phyloP scores from a whole-genome alignment of 805 yeast genomes.

The Metschnikowia kunwiensis region DNA sequence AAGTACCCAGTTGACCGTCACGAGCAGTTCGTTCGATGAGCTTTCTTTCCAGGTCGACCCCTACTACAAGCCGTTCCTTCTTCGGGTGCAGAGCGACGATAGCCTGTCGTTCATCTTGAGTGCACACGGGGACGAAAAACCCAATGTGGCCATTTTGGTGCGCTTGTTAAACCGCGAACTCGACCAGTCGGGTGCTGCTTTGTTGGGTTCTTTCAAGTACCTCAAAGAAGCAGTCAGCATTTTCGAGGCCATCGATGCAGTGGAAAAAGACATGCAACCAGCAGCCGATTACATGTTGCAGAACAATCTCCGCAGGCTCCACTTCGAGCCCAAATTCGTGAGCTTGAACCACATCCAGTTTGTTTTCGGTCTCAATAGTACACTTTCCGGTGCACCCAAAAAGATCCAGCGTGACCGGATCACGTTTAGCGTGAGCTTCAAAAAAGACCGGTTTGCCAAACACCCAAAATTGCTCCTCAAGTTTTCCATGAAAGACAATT shows the following conservation, averaged over 20 bases:
- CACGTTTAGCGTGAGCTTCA: conserved; percentile 26
- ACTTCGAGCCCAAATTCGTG: conserved; percentile 31
- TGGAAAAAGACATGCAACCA: conserved; percentile 12
- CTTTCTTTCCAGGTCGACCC: conserved; percentile 31
- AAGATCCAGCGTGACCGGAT: conserved; percentile 36
- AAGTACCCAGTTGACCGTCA: conserved; percentile 25
- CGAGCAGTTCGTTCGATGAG: conserved; percentile 26
- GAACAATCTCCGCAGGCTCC: conserved; percentile 32
- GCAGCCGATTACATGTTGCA: conserved; percentile 17
- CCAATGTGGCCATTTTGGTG: conserved; percentile 20
- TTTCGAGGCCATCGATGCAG: conserved; percentile 22
- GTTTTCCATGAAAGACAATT: conserved; percentile 36
- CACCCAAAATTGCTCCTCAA: conserved; percentile 21
- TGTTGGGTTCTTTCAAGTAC: conserved; percentile 34
- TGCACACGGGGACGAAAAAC: conserved; percentile 12
- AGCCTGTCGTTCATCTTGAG: conserved; percentile 6
- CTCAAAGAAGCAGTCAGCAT: conserved; percentile 32
- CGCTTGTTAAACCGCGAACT: conserved; percentile 25
- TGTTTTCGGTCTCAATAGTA: conserved; percentile 29
- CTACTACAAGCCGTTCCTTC: conserved; percentile 14
- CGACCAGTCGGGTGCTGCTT: conserved; percentile 12
- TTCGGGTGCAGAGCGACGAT: conserved; percentile 16
- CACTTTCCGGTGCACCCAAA: conserved; percentile 25
- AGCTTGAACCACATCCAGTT: conserved; percentile 32
- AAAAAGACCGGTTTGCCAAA: conserved; percentile 30